A percentile compares a stretch with the other conserved stretches of the same genome.
phyloP scores from a whole-genome alignment of 306 rosid genomes.

The Malus asiatica region DNA sequence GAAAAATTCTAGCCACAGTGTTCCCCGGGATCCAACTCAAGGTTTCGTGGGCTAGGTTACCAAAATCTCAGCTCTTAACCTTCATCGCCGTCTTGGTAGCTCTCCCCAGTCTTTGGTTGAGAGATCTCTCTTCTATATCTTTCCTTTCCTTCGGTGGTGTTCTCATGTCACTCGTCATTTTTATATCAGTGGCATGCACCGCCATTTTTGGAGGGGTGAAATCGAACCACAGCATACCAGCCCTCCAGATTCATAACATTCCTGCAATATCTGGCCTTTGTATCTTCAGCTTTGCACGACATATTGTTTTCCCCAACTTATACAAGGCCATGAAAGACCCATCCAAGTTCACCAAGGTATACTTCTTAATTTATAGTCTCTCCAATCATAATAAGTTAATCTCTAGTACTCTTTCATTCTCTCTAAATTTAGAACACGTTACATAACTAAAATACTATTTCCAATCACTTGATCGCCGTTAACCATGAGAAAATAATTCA shows the following conservation, averaged over 20 bases:
- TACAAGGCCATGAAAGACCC: conserved; percentile 78
- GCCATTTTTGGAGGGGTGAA: conserved; percentile 40
- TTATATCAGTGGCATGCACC: conserved; percentile 40
- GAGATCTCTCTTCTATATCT: conserved; percentile 57
- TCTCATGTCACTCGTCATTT: conserved; percentile 53
- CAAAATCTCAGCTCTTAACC: conserved; percentile 45
- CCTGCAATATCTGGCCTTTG: conserved; percentile 66
- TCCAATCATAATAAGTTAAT: background rate
- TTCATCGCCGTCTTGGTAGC: conserved; percentile 41
- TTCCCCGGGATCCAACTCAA: conserved; percentile 33
- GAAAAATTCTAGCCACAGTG: conserved; percentile 31
- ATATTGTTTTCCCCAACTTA: conserved; percentile 63
- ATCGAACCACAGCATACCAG: conserved; percentile 37
- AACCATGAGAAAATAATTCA: background rate
- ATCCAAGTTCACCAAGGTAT: conserved; percentile 69
- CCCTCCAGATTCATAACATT: conserved; percentile 40
- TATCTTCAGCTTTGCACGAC: conserved; percentile 58
- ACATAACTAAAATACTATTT: background rate
- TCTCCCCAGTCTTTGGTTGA: conserved; percentile 62
- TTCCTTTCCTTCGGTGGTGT: conserved; percentile 56
- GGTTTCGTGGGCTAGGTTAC: conserved; percentile 22
- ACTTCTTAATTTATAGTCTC: background rate
- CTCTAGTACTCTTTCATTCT: too few relatives aligned
- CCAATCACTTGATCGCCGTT: background rate
- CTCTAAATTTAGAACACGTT: background rate